These are phyloP conservation scores for Trypanosoma congolense DNA, from an alignment of 208 protist species.

Conservation along the genomic window DNA sequence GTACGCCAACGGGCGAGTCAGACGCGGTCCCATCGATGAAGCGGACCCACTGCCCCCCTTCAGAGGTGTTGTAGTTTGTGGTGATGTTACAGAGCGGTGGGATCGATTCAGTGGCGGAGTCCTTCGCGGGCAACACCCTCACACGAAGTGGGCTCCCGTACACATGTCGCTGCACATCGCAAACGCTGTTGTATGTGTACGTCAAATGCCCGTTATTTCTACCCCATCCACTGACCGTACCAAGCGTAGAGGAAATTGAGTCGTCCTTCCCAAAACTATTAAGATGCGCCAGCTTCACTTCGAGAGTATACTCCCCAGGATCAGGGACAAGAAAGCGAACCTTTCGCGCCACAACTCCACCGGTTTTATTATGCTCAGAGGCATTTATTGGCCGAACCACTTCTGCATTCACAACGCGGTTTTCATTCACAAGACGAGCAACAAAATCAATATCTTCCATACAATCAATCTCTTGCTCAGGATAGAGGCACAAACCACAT, in stretches of 20 bases:
- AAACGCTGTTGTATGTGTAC: conserved; percentile 16
- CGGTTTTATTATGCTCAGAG: neutral
- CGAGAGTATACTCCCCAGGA: conserved; percentile 18
- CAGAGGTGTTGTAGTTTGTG: conserved; percentile 19
- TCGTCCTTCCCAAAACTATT: conserved; percentile 10
- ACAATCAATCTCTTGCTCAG: conserved; percentile 2
- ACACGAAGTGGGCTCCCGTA: conserved; percentile 16
- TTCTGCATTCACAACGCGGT: conserved; percentile 15
- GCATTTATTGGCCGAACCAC: neutral
- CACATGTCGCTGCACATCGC: conserved; percentile 23
- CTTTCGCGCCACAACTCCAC: neutral
- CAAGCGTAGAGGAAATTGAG: conserved; percentile 6
- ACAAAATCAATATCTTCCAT: conserved; percentile 14
- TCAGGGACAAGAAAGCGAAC: conserved; percentile 15
- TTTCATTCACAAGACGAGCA: conserved; percentile 19
- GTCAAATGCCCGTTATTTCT: conserved; percentile 1
- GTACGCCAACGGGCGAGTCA: conserved; percentile 1
- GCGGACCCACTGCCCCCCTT: conserved; percentile 20
- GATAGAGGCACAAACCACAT: conserved; percentile 16
- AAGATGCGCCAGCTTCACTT: conserved; percentile 25
- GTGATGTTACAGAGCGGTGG: conserved; percentile 14
- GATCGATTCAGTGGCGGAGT: neutral
- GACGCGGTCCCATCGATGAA: conserved; percentile 10
- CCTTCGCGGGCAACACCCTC: neutral
- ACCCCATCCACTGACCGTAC: conserved; percentile 12